A percentile compares a stretch with the other conserved stretches of the same genome.
Evolutionary conservation across 108 stramenopile genomes (phyloP).

Genomic region (Cyclotella baltica): DNA sequence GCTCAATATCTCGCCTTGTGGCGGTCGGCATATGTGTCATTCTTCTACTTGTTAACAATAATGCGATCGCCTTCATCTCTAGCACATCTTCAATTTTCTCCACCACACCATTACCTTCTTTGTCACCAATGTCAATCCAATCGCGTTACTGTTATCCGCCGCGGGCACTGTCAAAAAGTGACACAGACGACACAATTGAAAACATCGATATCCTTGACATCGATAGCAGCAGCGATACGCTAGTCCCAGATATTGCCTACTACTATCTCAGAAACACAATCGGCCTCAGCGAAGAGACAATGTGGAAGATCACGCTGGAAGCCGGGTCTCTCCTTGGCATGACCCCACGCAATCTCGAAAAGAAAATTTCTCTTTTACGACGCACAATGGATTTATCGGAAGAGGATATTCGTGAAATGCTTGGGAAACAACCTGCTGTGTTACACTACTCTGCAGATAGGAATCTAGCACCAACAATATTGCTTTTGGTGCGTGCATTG

Average conservation of each 20-base stretch:
- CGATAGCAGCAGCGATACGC: slow-evolving; percentile 22
- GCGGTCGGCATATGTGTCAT: too few relatives aligned
- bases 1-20: too few relatives aligned
- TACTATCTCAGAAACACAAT: slow-evolving; percentile 81
- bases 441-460: slow-evolving; percentile 70
- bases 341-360: slow-evolving; percentile 69
- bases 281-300: slow-evolving; percentile 76
- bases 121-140: too few relatives aligned
- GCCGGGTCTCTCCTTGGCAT: slow-evolving; percentile 74
- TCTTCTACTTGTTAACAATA: too few relatives aligned
- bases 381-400: slow-evolving; percentile 67
- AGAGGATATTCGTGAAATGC: slow-evolving; percentile 64
- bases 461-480: slow-evolving; percentile 71
- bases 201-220: slow-evolving; percentile 23
- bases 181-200: slow-evolving; percentile 10
- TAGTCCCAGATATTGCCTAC: slow-evolving; percentile 71
- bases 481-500: slow-evolving; percentile 63
- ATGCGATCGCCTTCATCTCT: too few relatives aligned
- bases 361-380: slow-evolving; percentile 66
- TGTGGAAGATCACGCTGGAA: slow-evolving; percentile 83
- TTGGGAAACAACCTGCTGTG: slow-evolving; percentile 65
- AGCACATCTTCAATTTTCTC: too few relatives aligned
- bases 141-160: neutral
- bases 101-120: too few relatives aligned
- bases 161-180: neutral